Evolutionary conservation across 176 grass and related monocot species (phyloP), one percentile per base, ranked within the genome.

Genomic region (Tillandsia leiboldiana): DNA sequence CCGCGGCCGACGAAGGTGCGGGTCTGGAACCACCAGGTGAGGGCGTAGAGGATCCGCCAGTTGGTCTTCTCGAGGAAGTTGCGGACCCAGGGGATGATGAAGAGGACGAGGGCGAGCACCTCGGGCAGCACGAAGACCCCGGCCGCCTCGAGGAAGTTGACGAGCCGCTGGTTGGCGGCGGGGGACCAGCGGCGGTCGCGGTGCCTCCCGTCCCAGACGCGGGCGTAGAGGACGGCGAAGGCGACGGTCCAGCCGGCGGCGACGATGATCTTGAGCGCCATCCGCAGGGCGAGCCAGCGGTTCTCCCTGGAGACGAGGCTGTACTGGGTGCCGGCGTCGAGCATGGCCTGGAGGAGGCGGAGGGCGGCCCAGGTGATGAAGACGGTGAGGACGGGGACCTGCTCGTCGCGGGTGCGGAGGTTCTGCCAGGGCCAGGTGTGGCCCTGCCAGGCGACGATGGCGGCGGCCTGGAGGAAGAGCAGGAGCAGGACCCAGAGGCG

Each of bases 21-120:
- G 10, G 81, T 84, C 51, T 97, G 88, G 74, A 97, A 97, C 93
- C 93, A 97, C 93, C 93, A 97, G 29, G 86, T 82, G 47, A 97
- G 83, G 57, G 75, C 73, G 75, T 92, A 97, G 11, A 97, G 65
- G 69, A 97, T 92, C 68, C 68, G 71, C 93, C 86, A 97, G 51
- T 97, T 97, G 49, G 93, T 83, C 85, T 90, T 97, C 86, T 97
- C 89, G 6, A 89, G 71, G 23, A 92, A 64, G 78, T 97, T 97
- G 20, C 86, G 79, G 68, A 97, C 49, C 84, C 93, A 97, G 8
- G 89, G 93, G 53, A 92, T 26, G 22, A 97, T 87, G 75, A 97
- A 97, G 27, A 97, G 79, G 23, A 70, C 59, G 18, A 92, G 1
- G 3, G 89, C 86, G 42, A 97, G 78, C 28, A 85, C 72, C 75